Base-by-base conservation (phyloP, 2,329 filamentous ascomycete species). In the Scedosporium aurantiacum region DNA sequence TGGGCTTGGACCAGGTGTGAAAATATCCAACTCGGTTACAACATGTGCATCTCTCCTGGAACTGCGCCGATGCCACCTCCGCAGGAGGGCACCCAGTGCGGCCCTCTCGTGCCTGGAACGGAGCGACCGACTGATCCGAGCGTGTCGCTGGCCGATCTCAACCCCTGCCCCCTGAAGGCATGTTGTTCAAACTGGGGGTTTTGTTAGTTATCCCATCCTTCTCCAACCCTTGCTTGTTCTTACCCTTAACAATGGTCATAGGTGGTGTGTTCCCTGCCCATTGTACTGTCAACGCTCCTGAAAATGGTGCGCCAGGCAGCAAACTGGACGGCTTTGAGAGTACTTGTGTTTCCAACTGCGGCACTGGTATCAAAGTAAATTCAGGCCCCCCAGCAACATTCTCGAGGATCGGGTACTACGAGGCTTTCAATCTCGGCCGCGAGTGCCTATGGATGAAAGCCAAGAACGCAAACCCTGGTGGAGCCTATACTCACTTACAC, bases 381-480 rank as follows among this genome's bases (percentile, higher is more conserved):
- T 45, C 41, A 4, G 50, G 37, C 7, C 59, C 63, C 1, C 64
- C 64, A 4, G 41, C 57, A 3, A 3, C 14, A 8, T 62, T 63
- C 37, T 25, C 21, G 7, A 37, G 57, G 5, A 61, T 66, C 18
- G 65, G 63, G 10, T 74, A 73, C 57, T 74, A 64, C 61, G 69
- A 74, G 60, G 64, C 63, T 10, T 74, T 61, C 41, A 69, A 70
- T 59, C 18, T 60, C 7, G 62, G 68, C 21, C 66, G 71, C 2
- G 21, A 63, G 1, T 72, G 71, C 57, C 62, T 70, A 0, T 62
- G 67, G 52, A 64, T 70, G 66, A 32, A 64, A 6, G 61, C 68
- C 4, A 60, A 60, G 1, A 56, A 65, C 5, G 63, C 68, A 28
- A 60, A 66, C 45, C 57, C 52, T 5, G 7, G n/a, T 23, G 32